Conservation (phyloP, 73 alveolate genomes). For the Tetrahymena malaccensis region DNA sequence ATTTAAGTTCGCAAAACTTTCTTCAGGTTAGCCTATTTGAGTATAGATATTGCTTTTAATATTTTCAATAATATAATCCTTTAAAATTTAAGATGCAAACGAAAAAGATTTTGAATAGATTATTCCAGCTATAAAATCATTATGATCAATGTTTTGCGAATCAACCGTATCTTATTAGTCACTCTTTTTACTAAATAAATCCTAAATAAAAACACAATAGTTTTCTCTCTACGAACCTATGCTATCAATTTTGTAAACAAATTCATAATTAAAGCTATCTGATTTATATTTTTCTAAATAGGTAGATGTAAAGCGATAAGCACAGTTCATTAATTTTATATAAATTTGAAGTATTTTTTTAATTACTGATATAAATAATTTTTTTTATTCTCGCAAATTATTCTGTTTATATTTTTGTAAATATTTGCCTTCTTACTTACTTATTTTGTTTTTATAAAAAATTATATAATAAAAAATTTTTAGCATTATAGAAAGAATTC, state of each 20-base stretch:
- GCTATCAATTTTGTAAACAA: neutral
- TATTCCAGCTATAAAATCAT: neutral
- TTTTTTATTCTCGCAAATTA: too few relatives aligned
- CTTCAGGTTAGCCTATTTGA: neutral
- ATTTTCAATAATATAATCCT: neutral
- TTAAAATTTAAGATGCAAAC: neutral
- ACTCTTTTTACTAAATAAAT: too few relatives aligned
- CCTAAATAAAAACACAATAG: neutral
- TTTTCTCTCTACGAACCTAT: neutral
- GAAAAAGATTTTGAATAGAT: neutral
- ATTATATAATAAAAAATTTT: too few relatives aligned
- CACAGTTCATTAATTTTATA: neutral
- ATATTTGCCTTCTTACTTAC: too few relatives aligned
- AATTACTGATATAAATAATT: too few relatives aligned
- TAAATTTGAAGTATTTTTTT: neutral
- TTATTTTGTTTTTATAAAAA: too few relatives aligned
- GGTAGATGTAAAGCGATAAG: neutral
- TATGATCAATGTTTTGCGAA: neutral
- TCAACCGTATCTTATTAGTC: too few relatives aligned
- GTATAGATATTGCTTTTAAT: neutral
- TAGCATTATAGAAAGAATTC: too few relatives aligned
- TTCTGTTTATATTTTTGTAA: too few relatives aligned
- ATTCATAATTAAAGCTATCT: neutral
- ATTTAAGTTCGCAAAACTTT: too few relatives aligned
- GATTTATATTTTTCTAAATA: neutral